Percentiles rank a stretch among this genome's conserved stretches.
phyloP scores from a whole-genome alignment of 2,329 filamentous ascomycete genomes.

The Berkeleyomyces basicola region DNA sequence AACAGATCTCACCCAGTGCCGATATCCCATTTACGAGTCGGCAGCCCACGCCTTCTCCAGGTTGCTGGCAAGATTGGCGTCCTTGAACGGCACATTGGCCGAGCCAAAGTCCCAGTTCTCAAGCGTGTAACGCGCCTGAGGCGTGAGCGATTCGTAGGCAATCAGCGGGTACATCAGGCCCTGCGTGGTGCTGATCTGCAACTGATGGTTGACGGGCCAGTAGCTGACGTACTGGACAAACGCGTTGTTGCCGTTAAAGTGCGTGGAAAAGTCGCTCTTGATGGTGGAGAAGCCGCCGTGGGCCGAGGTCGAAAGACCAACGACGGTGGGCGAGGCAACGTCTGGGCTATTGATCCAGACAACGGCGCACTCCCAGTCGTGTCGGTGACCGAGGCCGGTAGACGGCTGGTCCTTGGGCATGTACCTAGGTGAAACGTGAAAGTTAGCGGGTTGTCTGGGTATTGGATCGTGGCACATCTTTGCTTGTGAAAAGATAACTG shows the following conservation, averaged over 20 bases:
- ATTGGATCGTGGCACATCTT: not conserved
- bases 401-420: conserved; percentile 28
- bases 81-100: conserved; percentile 27
- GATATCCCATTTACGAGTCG: not conserved
- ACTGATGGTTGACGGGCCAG: conserved; percentile 20
- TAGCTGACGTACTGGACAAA: conserved; percentile 22
- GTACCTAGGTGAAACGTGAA: conserved; percentile 17
- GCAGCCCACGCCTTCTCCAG: conserved; percentile 11
- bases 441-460: not conserved
- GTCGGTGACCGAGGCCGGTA: conserved; percentile 21
- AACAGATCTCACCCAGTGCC: conserved; percentile 18
- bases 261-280: conserved; percentile 2
- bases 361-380: conserved; percentile 26
- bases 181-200: conserved; percentile 22
- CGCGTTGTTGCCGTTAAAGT: conserved; percentile 13
- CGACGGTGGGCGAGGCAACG: conserved; percentile 19
- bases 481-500: not conserved
- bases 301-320: conserved; percentile 23
- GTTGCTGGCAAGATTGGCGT: conserved; percentile 18
- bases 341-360: conserved; percentile 20
- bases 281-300: conserved; percentile 23
- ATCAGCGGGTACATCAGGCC: conserved; percentile 25
- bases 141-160: conserved; percentile 27
- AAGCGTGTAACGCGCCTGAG: conserved; percentile 22
- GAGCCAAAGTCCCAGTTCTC: conserved; percentile 24